Evolutionary conservation across 768 basidiomycete species (phyloP).

Genomic region (Brasilioporus rufonigricans): DNA sequence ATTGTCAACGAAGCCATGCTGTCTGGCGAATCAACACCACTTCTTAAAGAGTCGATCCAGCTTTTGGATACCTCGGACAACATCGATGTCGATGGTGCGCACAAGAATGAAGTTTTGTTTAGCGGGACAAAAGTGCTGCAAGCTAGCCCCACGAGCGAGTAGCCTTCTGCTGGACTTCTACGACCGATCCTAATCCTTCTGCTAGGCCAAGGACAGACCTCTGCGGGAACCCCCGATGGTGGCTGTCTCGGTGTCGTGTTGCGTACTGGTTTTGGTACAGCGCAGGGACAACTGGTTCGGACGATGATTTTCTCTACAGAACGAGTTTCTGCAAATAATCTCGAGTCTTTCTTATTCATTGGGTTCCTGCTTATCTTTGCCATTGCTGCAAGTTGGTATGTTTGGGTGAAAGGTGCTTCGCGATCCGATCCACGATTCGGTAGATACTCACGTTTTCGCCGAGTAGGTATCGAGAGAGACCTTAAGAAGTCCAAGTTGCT

Average conservation of each 20-base stretch:
- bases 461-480: constrained; percentile 80
- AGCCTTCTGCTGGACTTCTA: not conserved
- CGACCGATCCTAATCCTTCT: not conserved
- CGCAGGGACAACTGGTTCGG: constrained; percentile 94
- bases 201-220: constrained; percentile 32
- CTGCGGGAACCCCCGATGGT: constrained; percentile 77
- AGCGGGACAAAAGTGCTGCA: constrained; percentile 98
- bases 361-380: constrained; percentile 98
- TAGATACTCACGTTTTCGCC: constrained; percentile 5
- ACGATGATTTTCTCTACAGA: constrained; percentile 99
- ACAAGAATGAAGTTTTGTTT: constrained; percentile 88
- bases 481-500: constrained; percentile 94
- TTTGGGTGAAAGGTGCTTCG: constrained; percentile 86
- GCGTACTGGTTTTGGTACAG: constrained; percentile 95
- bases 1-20: constrained; percentile 99
- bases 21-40: constrained; percentile 95
- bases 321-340: constrained; percentile 92
- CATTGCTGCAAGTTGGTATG: constrained; percentile 96
- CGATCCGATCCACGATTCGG: not conserved
- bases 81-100: constrained; percentile 81
- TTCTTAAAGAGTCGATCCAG: constrained; percentile 93
- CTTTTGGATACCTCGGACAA: constrained; percentile 70
- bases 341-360: constrained; percentile 96
- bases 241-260: constrained; percentile 93
- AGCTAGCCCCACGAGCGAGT: constrained; percentile 48